Evolutionary conservation across 176 grass and related monocot genomes (phyloP).

Genomic region (Avena sativa): DNA sequence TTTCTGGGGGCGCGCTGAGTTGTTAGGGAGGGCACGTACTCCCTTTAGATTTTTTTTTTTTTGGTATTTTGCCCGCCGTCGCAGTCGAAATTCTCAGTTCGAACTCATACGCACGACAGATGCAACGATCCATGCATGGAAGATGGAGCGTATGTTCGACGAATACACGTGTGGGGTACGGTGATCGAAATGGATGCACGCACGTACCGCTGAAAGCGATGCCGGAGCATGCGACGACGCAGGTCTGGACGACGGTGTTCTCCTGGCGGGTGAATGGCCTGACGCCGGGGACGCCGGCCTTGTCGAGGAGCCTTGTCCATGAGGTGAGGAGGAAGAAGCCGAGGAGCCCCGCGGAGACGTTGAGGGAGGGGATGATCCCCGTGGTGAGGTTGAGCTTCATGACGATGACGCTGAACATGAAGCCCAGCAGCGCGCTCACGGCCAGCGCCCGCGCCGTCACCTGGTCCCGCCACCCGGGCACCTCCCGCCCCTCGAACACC

Average conservation of each 20-base stretch:
- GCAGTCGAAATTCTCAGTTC: neutral
- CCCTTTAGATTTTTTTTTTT: too few relatives aligned
- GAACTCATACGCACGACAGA: neutral
- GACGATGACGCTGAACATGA: constrained; percentile 82
- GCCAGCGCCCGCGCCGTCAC: constrained; percentile 71
- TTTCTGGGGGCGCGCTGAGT: neutral
- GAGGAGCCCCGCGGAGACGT: constrained; percentile 86
- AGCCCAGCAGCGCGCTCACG: constrained; percentile 63
- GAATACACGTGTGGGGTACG: neutral
- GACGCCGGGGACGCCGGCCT: constrained; percentile 49
- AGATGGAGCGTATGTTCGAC: too few relatives aligned
- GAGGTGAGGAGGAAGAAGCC: constrained; percentile 81
- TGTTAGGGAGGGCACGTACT: too few relatives aligned
- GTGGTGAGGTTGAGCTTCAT: constrained; percentile 99
- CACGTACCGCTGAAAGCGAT: constrained; percentile 80
- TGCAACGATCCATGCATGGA: neutral
- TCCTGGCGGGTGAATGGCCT: constrained; percentile 66
- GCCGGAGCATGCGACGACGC: constrained; percentile 59
- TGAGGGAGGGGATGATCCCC: constrained; percentile 85
- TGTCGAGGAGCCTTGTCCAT: constrained; percentile 56
- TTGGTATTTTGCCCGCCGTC: neutral
- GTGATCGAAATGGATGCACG: too few relatives aligned
- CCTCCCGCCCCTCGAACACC: constrained; percentile 26
- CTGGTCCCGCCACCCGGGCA: constrained; percentile 65
- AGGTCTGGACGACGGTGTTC: constrained; percentile 33